These are phyloP conservation scores for Penicillium sp. DNA, from an alignment of 2,329 filamentous ascomycete genomes.

Conservation along the genomic window DNA sequence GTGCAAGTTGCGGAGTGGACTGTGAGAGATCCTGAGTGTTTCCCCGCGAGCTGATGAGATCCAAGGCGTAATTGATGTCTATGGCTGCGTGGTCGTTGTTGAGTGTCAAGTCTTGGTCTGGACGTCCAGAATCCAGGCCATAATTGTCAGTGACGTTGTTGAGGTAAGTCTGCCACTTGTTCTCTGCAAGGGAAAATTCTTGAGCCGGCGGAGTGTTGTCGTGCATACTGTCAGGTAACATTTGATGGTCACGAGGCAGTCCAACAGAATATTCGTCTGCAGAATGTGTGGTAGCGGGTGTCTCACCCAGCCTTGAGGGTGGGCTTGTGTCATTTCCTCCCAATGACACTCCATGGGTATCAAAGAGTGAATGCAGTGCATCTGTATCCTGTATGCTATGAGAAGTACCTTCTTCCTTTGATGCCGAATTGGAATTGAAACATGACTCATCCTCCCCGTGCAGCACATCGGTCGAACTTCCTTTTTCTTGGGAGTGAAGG, in stretches of 20 bases:
- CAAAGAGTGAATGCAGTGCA: conserved; percentile 10
- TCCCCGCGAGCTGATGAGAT: conserved; percentile 25
- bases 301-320: conserved; percentile 4
- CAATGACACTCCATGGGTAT: conserved; percentile 6
- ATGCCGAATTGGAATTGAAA: neutral
- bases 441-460: conserved; percentile 9
- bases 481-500: conserved; percentile 9
- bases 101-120: conserved; percentile 68
- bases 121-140: conserved; percentile 70
- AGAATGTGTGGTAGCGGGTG: neutral
- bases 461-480: neutral
- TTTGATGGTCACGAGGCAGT: conserved; percentile 5
- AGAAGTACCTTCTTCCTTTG: neutral
- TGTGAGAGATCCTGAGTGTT: conserved; percentile 9
- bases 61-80: conserved; percentile 47
- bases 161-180: conserved; percentile 34
- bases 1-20: conserved; percentile 1
- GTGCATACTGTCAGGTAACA: neutral
- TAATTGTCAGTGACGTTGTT: conserved; percentile 51
- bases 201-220: conserved; percentile 7
- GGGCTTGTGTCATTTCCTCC: neutral
- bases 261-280: conserved; percentile 2
- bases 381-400: neutral
- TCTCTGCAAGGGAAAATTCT: conserved; percentile 23
- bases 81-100: conserved; percentile 73